These are phyloP conservation scores for Anthracocystis setariae DNA, from an alignment of 1,284 basidiomycete genomes.

Conservation along the genomic window DNA sequence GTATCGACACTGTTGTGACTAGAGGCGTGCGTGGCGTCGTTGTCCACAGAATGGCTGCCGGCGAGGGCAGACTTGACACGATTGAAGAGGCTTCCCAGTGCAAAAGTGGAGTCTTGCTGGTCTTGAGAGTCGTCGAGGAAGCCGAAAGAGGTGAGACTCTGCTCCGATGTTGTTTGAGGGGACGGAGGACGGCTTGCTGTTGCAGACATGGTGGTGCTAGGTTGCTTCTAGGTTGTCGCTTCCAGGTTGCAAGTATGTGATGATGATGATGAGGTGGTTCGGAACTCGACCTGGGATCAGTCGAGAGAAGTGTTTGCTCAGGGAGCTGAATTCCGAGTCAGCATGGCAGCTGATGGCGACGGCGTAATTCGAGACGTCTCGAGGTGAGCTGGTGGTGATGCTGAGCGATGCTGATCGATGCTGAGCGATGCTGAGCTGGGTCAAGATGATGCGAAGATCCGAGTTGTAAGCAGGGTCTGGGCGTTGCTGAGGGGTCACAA, in stretches of 20 bases:
- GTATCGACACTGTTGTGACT: slow-evolving; percentile 2
- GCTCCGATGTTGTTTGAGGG: slow-evolving; percentile 1
- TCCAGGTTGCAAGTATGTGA: no score
- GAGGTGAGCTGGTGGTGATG: not conserved
- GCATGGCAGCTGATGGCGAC: not conserved
- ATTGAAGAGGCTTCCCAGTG: slow-evolving; percentile 56
- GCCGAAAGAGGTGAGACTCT: slow-evolving; percentile 54
- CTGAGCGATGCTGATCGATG: not conserved
- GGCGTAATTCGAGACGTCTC: no score
- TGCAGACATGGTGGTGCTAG: slow-evolving; percentile 2
- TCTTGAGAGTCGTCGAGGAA: slow-evolving; percentile 59
- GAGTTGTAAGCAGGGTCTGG: slow-evolving; percentile 12
- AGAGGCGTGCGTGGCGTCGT: slow-evolving; percentile 1
- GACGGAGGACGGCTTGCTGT: slow-evolving; percentile 7
- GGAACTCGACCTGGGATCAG: not conserved
- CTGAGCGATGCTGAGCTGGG: slow-evolving; percentile 8
- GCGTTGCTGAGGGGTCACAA: slow-evolving; percentile 3
- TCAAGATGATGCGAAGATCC: not conserved
- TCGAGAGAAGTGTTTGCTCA: not conserved
- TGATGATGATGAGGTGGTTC: not conserved
- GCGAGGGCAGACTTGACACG: slow-evolving; percentile 59
- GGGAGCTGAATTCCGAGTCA: not conserved
- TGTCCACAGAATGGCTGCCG: slow-evolving; percentile 10
- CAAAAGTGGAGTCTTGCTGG: slow-evolving; percentile 46
- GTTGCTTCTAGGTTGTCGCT: not conserved